Percentiles rank a stretch among this genome's conserved stretches.
phyloP scores from a whole-genome alignment of 495 filamentous ascomycete genomes.

The Neurospora tetraspora region DNA sequence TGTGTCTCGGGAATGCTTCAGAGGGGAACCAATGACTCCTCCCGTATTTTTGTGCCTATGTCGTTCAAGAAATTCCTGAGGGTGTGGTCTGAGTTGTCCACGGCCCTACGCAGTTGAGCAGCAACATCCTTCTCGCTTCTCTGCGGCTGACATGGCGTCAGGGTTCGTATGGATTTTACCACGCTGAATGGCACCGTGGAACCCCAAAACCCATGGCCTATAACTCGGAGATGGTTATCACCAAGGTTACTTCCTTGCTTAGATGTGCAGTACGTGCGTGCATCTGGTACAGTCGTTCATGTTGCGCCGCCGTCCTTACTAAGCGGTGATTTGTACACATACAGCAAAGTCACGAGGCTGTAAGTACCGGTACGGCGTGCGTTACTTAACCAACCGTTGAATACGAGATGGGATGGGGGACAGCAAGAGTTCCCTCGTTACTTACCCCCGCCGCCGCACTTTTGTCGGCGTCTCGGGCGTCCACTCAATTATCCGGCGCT shows the following conservation, averaged over 20 bases:
- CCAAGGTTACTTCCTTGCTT: not conserved
- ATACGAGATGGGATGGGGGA: not conserved
- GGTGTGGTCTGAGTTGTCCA: not conserved
- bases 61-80: not conserved
- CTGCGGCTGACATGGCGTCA: slow-evolving; percentile 5
- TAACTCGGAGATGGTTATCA: not conserved
- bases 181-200: not conserved
- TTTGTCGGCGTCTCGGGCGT: not conserved
- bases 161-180: not conserved
- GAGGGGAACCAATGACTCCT: not conserved
- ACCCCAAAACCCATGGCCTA: not conserved
- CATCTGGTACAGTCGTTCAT: too few relatives aligned
- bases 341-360: not conserved
- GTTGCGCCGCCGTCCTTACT: not conserved
- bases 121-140: not conserved
- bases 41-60: not conserved
- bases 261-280: not conserved
- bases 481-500: not conserved
- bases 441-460: not conserved
- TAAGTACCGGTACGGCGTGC: not conserved
- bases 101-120: not conserved
- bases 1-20: not conserved
- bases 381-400: not conserved
- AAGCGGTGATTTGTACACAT: not conserved
- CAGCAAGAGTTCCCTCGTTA: not conserved